These are phyloP conservation scores for Globisporangium echinulatum DNA, from an alignment of 352 stramenopile species.

Conservation along the genomic window DNA sequence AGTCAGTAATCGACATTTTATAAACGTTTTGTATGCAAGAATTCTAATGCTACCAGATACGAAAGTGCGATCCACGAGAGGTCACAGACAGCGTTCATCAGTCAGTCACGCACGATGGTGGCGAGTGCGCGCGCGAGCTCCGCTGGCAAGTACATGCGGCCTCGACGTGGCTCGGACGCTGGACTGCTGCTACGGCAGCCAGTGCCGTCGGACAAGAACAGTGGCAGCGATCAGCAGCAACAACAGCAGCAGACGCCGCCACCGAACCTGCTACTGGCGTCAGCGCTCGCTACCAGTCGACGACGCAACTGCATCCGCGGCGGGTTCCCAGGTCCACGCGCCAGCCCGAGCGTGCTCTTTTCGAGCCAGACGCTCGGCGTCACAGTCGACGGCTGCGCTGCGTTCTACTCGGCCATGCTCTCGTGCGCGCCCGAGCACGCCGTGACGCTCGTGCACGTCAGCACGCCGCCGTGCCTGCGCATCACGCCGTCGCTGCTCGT, in stretches of 20 bases:
- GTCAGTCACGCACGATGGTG: background rate
- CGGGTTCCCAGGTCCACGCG: slow-evolving; percentile 7
- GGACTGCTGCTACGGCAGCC: background rate
- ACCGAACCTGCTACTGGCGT: background rate
- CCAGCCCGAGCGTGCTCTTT: slow-evolving; percentile 33
- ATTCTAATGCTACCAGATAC: too few species aligned
- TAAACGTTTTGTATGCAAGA: too few species aligned
- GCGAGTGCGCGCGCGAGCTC: background rate
- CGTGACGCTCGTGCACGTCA: slow-evolving; percentile 42
- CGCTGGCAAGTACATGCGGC: slow-evolving; percentile 5
- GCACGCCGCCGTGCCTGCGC: slow-evolving; percentile 40
- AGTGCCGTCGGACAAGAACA: too few species aligned
- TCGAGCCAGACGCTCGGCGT: slow-evolving; percentile 25
- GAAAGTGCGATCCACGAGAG: background rate
- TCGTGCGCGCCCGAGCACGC: slow-evolving; percentile 30
- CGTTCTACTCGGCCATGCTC: slow-evolving; percentile 50
- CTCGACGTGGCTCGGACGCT: slow-evolving; percentile 1
- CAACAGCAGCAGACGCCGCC: background rate
- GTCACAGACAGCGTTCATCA: background rate
- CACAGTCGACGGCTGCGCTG: slow-evolving; percentile 32
- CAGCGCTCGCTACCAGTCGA: background rate
- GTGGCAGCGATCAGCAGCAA: background rate
- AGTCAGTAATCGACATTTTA: too few species aligned
- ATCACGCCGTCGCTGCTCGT: slow-evolving; percentile 40
- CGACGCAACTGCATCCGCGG: slow-evolving; percentile 13